Conservation (phyloP, 805 yeast species). For the Maudiozyma turicensis region DNA sequence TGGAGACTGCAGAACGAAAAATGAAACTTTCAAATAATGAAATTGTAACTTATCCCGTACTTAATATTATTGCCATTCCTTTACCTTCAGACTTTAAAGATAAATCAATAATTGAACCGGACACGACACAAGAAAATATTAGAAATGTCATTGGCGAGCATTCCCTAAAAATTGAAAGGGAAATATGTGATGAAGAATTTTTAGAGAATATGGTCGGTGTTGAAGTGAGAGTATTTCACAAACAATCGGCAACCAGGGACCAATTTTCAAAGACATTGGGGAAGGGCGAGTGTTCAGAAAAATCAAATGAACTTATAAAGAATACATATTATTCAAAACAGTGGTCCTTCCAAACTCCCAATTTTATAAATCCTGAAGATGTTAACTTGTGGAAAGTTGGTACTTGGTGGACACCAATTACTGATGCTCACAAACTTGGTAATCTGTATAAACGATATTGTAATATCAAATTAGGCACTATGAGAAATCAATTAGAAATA, state of each 20-base stretch:
- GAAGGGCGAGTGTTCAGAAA: slow-evolving; percentile 30
- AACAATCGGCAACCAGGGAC: slow-evolving; percentile 31
- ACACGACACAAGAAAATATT: background rate
- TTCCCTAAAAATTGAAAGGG: background rate
- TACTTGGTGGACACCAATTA: slow-evolving; percentile 23
- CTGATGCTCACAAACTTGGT: slow-evolving; percentile 7
- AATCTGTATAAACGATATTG: slow-evolving; percentile 16
- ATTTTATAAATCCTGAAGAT: slow-evolving; percentile 22
- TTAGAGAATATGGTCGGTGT: slow-evolving; percentile 28
- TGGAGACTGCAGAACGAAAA: slow-evolving; percentile 11
- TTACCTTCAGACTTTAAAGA: slow-evolving; percentile 23
- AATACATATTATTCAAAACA: slow-evolving; percentile 12
- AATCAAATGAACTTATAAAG: slow-evolving; percentile 2
- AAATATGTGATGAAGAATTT: background rate
- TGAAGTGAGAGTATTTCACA: slow-evolving; percentile 30
- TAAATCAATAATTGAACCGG: background rate
- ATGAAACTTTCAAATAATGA: slow-evolving; percentile 2
- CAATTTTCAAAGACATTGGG: slow-evolving; percentile 25
- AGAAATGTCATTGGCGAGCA: slow-evolving; percentile 7
- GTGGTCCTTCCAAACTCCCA: slow-evolving; percentile 13
- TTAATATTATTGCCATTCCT: slow-evolving; percentile 30
- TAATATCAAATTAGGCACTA: slow-evolving; percentile 18
- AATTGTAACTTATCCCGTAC: slow-evolving; percentile 16
- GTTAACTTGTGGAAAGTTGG: slow-evolving; percentile 31
- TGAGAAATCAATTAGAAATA: slow-evolving; percentile 16